Conservation (phyloP, 768 basidiomycete genomes). For the Macrocybe gigantea region DNA sequence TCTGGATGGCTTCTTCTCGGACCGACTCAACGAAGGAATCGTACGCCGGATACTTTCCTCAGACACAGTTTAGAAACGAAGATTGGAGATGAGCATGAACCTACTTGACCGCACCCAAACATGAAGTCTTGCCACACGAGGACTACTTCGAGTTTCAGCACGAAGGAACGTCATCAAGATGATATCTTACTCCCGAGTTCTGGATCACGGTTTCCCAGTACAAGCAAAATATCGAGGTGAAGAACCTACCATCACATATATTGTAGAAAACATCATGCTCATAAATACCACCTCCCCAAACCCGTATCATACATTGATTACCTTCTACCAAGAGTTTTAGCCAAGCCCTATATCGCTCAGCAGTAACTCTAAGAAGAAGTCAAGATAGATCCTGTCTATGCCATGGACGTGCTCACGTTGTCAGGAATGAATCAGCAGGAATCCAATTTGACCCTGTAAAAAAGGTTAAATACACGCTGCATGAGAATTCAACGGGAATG, state of each 20-base stretch:
- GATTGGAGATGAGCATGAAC: constrained; percentile 4
- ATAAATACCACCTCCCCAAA: constrained; percentile 95
- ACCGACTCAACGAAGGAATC: constrained; percentile 73
- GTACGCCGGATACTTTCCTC: constrained; percentile 78
- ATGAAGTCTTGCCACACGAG: constrained; percentile 98
- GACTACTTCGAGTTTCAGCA: constrained; percentile 29
- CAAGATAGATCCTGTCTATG: neutral
- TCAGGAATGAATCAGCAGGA: constrained; percentile 87
- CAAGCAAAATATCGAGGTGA: constrained; percentile 1
- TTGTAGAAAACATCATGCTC: constrained; percentile 80
- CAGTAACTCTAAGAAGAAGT: constrained; percentile 27
- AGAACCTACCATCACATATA: constrained; percentile 62
- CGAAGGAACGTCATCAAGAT: neutral
- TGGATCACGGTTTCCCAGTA: constrained; percentile 13
- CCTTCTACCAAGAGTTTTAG: constrained; percentile 80
- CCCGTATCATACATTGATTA: constrained; percentile 88
- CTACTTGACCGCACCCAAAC: constrained; percentile 90
- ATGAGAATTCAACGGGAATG: neutral
- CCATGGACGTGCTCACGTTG: constrained; percentile 43
- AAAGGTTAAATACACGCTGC: neutral
- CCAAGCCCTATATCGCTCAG: constrained; percentile 71
- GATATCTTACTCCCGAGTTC: constrained; percentile 56
- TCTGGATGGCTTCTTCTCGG: constrained; percentile 73
- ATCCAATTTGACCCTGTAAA: constrained; percentile 83
- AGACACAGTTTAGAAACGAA: neutral